phyloP scores from a whole-genome alignment of 352 stramenopile species.

The Pythium vanterpoolii region DNA sequence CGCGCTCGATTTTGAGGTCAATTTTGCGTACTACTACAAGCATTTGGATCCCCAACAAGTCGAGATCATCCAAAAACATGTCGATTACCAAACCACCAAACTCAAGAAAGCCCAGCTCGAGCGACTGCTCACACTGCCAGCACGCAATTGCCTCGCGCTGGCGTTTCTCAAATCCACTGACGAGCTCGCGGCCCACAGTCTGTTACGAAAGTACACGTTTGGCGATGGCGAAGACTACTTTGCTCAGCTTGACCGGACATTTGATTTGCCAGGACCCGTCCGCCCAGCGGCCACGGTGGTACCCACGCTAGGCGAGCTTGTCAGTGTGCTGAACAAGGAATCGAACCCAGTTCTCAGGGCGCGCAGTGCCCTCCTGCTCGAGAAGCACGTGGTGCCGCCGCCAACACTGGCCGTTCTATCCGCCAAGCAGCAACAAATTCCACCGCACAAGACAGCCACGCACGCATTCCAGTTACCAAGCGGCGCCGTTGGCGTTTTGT shows the following conservation, averaged over 20 bases:
- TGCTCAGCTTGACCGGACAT: constrained; percentile 37
- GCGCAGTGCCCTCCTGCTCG: constrained; percentile 28
- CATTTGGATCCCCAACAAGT: constrained; percentile 41
- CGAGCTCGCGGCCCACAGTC: constrained; percentile 51
- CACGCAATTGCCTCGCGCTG: constrained; percentile 61
- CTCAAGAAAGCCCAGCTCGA: constrained; percentile 46
- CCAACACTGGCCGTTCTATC: constrained; percentile 29
- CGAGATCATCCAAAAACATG: constrained; percentile 53
- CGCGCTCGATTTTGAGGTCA: constrained; percentile 51
- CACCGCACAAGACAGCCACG: constrained; percentile 56
- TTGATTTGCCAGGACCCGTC: constrained; percentile 17
- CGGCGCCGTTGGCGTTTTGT: constrained; percentile 36
- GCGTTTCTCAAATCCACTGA: constrained; percentile 61
- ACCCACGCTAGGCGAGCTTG: constrained; percentile 33
- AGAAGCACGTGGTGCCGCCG: constrained; percentile 27
- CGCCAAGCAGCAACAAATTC: constrained; percentile 43
- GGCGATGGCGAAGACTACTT: constrained; percentile 66
- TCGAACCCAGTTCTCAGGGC: constrained; percentile 7
- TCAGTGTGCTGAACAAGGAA: constrained; percentile 28
- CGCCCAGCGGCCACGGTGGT: constrained; percentile 10
- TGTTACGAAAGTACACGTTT: constrained; percentile 72
- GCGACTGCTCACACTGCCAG: constrained; percentile 49
- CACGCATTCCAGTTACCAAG: constrained; percentile 59
- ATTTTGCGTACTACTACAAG: constrained; percentile 75
- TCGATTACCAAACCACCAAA: constrained; percentile 45